Base-by-base conservation (phyloP, 2,329 filamentous ascomycete species). In the Ustilaginoidea virens region DNA sequence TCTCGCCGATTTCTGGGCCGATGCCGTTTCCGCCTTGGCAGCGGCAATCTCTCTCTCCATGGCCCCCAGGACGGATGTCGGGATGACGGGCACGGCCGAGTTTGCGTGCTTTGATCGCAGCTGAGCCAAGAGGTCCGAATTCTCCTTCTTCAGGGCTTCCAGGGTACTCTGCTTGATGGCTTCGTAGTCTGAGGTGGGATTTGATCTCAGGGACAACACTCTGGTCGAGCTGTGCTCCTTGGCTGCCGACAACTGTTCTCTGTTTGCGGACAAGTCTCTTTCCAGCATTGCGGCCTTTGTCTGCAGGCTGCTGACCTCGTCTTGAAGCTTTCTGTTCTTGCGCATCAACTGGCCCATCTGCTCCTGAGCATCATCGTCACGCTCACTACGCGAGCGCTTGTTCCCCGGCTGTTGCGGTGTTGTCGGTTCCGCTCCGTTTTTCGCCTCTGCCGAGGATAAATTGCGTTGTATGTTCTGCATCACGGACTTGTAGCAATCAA, bases 151-250 rank as follows among this genome's bases (percentile, higher is more conserved):
- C 7, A 98, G 69, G 0, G 77, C 76, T 7, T 66, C 66, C 10
- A 98, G 69, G 1, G 83, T 92, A 7, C 73, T 66, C 29, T 78
- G 65, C 56, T 96, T 93, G 50, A 93, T 71, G 3, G 79, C 77
- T 55, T 93, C 83, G 34, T 72, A 72, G 43, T 90, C 73, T 0
- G 85, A 74, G 0, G 90, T 96, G 0, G 90, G 90, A 50, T 98
- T 98, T n/a, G 79, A 76, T 33, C 83, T 79, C 10, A 96, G 63
- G 31, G 90, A 78, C 16, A 98, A 68, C 27, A 96, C 66, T 20
- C 90, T 80, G 4, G 78, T 92, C 37, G 80, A 74, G 17, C 74
- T 78, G 12, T 76, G 71, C 28, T 76, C 64, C 36, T 68, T 65
- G 5, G 69, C 69, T 2, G 63, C 61, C 26, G 69, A 66, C 15